Percentiles rank a stretch among this genome's conserved stretches.
phyloP scores from a whole-genome alignment of 2,329 filamentous ascomycete species.

The Pseudocercospora eumusae region DNA sequence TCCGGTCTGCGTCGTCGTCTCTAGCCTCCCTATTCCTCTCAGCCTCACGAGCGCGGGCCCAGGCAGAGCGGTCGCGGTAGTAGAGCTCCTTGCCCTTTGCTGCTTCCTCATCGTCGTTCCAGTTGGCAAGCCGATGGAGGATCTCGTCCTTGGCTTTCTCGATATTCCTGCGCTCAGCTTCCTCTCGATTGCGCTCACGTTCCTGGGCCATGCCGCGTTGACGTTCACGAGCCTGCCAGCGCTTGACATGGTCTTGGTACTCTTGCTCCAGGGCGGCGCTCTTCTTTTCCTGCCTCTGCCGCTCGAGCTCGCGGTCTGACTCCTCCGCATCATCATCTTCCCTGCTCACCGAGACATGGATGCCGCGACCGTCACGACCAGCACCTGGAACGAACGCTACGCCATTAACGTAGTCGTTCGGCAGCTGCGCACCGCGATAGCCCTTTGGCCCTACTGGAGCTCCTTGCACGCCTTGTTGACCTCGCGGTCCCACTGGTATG shows the following conservation, averaged over 20 bases:
- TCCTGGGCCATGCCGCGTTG: slow-evolving; percentile 81
- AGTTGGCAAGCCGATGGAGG: slow-evolving; percentile 72
- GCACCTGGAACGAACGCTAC: slow-evolving; percentile 77
- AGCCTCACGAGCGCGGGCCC: slow-evolving; percentile 76
- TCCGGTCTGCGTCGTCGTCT: slow-evolving; percentile 79
- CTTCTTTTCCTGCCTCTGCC: slow-evolving; percentile 68
- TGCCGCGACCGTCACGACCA: slow-evolving; percentile 51
- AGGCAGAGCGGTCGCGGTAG: slow-evolving; percentile 81
- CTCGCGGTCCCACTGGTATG: slow-evolving; percentile 73
- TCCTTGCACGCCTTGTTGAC: slow-evolving; percentile 63
- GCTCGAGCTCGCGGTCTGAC: slow-evolving; percentile 81
- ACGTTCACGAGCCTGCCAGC: slow-evolving; percentile 87
- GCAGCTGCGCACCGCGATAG: slow-evolving; percentile 60
- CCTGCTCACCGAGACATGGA: slow-evolving; percentile 54
- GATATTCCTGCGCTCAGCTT: slow-evolving; percentile 67
- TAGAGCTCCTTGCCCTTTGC: slow-evolving; percentile 82
- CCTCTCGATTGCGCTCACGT: slow-evolving; percentile 78
- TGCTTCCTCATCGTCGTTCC: slow-evolving; percentile 86
- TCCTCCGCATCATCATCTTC: slow-evolving; percentile 88
- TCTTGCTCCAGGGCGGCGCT: slow-evolving; percentile 75
- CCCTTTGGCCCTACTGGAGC: slow-evolving; percentile 73
- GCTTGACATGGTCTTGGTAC: slow-evolving; percentile 81
- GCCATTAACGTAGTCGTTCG: slow-evolving; percentile 72
- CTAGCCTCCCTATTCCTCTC: slow-evolving; percentile 73
- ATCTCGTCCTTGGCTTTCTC: slow-evolving; percentile 67